Evolutionary conservation across 148 eudicot species (phyloP).

Genomic region (Rhododendron molle): DNA sequence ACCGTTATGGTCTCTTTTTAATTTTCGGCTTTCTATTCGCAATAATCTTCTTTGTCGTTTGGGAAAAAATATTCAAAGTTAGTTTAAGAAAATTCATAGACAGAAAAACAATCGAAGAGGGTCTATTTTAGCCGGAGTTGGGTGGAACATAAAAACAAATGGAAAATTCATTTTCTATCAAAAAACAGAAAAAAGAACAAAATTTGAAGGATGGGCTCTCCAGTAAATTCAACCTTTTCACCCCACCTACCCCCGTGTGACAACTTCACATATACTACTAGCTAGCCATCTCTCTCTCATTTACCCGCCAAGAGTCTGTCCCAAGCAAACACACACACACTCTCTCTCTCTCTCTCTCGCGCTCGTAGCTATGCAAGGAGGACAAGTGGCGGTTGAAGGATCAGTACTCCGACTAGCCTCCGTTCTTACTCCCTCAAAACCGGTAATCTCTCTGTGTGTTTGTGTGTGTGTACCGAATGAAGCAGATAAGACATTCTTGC

Average conservation of each 20-base stretch:
- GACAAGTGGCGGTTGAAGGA: slow-evolving; percentile 14
- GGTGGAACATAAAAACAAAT: neutral
- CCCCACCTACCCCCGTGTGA: slow-evolving; percentile 12
- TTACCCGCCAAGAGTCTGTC: neutral
- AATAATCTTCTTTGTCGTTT: neutral
- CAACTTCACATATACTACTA: neutral
- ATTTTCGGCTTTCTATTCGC: neutral
- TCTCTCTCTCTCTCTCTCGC: neutral
- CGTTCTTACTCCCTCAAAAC: slow-evolving; percentile 47
- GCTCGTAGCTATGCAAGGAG: slow-evolving; percentile 36
- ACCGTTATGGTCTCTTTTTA: no score
- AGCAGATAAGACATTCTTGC: neutral
- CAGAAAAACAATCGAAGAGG: neutral
- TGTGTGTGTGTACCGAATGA: neutral
- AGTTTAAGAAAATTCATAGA: no score
- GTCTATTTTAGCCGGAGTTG: neutral
- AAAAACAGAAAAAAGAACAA: neutral
- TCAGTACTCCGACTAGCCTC: slow-evolving; percentile 27
- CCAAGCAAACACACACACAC: neutral
- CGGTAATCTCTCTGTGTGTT: slow-evolving; percentile 25
- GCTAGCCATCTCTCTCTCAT: neutral
- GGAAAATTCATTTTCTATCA: neutral
- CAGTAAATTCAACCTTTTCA: neutral
- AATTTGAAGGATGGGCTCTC: neutral
- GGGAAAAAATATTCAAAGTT: no score